Evolutionary conservation across 352 stramenopile genomes (phyloP).

Genomic region (Phytophthora macrochlamydospora): DNA sequence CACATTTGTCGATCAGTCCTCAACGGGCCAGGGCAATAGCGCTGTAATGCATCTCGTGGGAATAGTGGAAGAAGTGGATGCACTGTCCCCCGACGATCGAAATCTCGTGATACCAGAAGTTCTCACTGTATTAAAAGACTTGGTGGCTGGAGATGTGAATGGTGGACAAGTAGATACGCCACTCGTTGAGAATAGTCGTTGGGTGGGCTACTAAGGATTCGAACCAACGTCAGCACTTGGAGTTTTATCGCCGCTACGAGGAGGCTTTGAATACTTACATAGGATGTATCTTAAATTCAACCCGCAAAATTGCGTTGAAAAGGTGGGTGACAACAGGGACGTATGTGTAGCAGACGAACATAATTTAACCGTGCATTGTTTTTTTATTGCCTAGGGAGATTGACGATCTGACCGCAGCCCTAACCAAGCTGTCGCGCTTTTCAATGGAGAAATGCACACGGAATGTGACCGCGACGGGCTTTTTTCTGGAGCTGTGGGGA

Average conservation of each 20-base stretch:
- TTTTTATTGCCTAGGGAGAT: too few species aligned
- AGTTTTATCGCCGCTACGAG: slow-evolving; percentile 10
- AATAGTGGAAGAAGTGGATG: slow-evolving; percentile 13
- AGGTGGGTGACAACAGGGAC: neutral
- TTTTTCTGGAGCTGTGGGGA: too few species aligned
- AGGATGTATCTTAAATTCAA: neutral
- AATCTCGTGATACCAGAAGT: slow-evolving; percentile 15
- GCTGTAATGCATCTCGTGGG: neutral
- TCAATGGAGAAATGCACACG: too few species aligned
- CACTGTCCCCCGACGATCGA: neutral
- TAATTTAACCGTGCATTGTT: too few species aligned
- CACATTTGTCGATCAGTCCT: too few species aligned
- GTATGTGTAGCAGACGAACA: neutral
- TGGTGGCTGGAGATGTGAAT: slow-evolving; percentile 11
- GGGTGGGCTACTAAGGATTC: slow-evolving; percentile 2
- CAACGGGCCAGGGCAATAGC: too few species aligned
- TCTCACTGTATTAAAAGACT: slow-evolving; percentile 8
- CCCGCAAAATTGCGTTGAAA: neutral
- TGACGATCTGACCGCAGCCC: too few species aligned
- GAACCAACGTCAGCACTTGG: slow-evolving; percentile 6
- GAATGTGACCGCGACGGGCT: too few species aligned
- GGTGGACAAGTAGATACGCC: neutral
- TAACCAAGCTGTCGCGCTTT: too few species aligned
- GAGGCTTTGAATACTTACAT: slow-evolving; percentile 9
- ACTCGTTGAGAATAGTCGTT: slow-evolving; percentile 5